A percentile compares a stretch with the other conserved stretches of the same genome.
These are phyloP conservation scores for Colletotrichum somersetense DNA, from an alignment of 2,329 filamentous ascomycete species.

Conservation along the genomic window DNA sequence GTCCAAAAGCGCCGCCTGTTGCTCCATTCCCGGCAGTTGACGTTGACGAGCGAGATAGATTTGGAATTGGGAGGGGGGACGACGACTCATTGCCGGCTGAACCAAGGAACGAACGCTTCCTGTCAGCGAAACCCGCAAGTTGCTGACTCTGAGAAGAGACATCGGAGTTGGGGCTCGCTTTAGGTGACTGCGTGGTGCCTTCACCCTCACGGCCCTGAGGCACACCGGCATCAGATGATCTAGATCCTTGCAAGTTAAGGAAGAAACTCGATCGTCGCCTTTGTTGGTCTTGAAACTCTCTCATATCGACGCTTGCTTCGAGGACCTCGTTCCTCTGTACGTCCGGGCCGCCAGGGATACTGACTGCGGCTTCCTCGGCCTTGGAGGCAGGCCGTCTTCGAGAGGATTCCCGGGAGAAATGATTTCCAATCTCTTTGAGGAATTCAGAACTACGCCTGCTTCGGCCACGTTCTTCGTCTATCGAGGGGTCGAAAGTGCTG, in stretches of 20 bases:
- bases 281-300: conserved; percentile 54
- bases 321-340: conserved; percentile 56
- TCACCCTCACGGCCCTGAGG: conserved; percentile 45
- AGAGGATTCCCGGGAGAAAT: conserved; percentile 53
- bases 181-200: conserved; percentile 21
- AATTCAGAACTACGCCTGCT: conserved; percentile 58
- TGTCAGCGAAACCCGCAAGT: conserved; percentile 47
- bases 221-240: conserved; percentile 43
- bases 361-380: conserved; percentile 34
- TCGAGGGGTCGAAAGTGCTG: conserved; percentile 52
- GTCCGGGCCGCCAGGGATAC: conserved; percentile 27
- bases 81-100: conserved; percentile 41
- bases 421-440: conserved; percentile 65
- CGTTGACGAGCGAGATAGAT: conserved; percentile 46
- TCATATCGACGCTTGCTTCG: conserved; percentile 55
- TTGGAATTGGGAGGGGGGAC: conserved; percentile 31
- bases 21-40: conserved; percentile 44
- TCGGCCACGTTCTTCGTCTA: conserved; percentile 53
- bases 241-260: conserved; percentile 46
- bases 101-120: conserved; percentile 57
- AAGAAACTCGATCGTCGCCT: conserved; percentile 57
- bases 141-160: conserved; percentile 42
- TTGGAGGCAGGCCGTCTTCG: conserved; percentile 50
- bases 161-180: conserved; percentile 42
- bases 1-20: conserved; percentile 11